These are phyloP conservation scores for Fistulifera solaris DNA, from an alignment of 108 stramenopile species.

Conservation along the genomic window DNA sequence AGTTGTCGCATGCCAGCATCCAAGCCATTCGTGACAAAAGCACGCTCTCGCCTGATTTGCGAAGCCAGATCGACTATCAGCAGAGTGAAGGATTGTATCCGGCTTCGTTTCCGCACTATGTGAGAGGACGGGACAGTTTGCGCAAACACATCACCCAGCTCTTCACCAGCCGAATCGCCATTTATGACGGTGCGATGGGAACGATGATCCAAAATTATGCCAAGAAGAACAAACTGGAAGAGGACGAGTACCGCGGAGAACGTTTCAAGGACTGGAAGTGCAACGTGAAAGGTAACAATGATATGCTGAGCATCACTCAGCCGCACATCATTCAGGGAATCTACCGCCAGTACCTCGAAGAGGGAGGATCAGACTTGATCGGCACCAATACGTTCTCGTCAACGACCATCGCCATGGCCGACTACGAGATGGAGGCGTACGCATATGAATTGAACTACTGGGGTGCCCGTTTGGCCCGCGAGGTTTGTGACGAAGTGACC, in stretches of 20 bases:
- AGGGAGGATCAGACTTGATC: constrained; percentile 88
- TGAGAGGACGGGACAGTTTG: constrained; percentile 87
- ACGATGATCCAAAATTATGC: constrained; percentile 99
- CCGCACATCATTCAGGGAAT: constrained; percentile 93
- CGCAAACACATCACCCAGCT: constrained; percentile 82
- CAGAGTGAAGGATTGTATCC: constrained; percentile 58
- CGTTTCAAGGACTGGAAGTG: constrained; percentile 88
- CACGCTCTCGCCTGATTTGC: constrained; percentile 24
- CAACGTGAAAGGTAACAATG: constrained; percentile 97
- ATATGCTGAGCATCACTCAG: constrained; percentile 93
- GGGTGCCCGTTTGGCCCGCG: constrained; percentile 87
- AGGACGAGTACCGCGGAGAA: constrained; percentile 95
- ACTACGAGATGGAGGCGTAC: constrained; percentile 94
- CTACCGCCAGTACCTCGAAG: constrained; percentile 88
- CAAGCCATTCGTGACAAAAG: constrained; percentile 63
- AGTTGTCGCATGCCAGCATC: constrained; percentile 73
- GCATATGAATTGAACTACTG: constrained; percentile 95
- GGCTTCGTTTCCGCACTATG: constrained; percentile 79
- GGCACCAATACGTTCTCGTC: constrained; percentile 98
- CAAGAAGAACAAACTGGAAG: constrained; percentile 87
- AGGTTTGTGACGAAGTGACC: constrained; percentile 93
- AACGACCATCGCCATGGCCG: constrained; percentile 97
- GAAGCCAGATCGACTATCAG: constrained; percentile 54
- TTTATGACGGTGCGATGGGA: constrained; percentile 99
- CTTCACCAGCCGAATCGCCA: constrained; percentile 78